Evolutionary conservation across 106 monocot species (phyloP).

Genomic region (Hemerocallis citrina): DNA sequence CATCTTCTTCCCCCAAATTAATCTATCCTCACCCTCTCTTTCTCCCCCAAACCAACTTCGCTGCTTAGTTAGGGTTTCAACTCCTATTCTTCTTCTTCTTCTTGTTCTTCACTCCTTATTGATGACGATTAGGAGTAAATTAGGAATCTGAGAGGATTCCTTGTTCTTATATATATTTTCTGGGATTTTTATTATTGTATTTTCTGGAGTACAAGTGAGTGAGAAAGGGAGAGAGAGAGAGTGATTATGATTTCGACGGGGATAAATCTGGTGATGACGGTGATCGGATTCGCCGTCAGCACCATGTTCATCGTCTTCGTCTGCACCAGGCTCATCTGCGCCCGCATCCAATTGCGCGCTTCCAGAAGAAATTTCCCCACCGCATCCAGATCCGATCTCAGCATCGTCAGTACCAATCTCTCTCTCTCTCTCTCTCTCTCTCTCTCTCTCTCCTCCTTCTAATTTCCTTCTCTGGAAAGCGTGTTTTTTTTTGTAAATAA

Average conservation of each 20-base stretch:
- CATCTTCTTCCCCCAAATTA: no score
- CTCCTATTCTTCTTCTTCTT: no score
- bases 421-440: background rate
- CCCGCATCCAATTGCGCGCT: slow-evolving; percentile 42
- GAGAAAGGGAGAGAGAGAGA: background rate
- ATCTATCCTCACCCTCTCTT: no score
- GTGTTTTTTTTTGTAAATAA: no score
- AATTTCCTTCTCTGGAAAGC: background rate
- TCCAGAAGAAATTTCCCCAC: slow-evolving; percentile 31
- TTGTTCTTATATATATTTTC: no score
- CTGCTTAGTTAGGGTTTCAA: no score
- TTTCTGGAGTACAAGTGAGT: no score
- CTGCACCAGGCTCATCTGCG: slow-evolving; percentile 68
- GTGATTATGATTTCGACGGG: slow-evolving; percentile 37
- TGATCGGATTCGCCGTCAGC: slow-evolving; percentile 70
- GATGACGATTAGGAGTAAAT: no score
- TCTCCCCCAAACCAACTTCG: no score
- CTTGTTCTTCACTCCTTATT: no score
- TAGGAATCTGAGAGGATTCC: no score
- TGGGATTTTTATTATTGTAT: no score
- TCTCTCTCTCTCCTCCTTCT: background rate
- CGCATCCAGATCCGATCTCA: slow-evolving; percentile 44
- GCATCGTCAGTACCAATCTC: slow-evolving; percentile 24
- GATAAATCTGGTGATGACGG: slow-evolving; percentile 65
- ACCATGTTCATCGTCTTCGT: slow-evolving; percentile 77